Percentiles rank a stretch among this genome's conserved stretches.
phyloP scores from a whole-genome alignment of 148 eudicot genomes.

The Simmondsia chinensis region DNA sequence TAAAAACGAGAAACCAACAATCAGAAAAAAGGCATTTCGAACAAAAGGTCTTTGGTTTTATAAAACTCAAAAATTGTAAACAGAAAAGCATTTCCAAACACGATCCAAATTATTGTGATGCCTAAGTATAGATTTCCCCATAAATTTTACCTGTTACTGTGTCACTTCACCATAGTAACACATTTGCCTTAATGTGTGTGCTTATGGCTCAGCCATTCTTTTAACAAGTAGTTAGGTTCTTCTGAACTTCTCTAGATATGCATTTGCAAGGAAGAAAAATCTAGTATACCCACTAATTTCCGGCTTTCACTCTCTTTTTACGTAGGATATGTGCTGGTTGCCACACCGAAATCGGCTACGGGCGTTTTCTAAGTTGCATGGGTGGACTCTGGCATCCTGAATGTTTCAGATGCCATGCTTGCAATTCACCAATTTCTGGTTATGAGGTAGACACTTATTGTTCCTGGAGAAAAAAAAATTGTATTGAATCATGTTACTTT shows the following conservation, averaged over 20 bases:
- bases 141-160: too few relatives aligned
- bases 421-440: conserved; percentile 64
- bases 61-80: too few relatives aligned
- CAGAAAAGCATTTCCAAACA: too few relatives aligned
- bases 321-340: conserved; percentile 79
- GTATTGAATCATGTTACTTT: background rate
- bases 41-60: too few relatives aligned
- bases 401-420: conserved; percentile 70
- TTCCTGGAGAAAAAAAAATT: background rate
- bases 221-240: too few relatives aligned
- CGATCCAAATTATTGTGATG: too few relatives aligned
- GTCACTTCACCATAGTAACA: too few relatives aligned
- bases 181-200: too few relatives aligned
- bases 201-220: too few relatives aligned
- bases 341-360: conserved; percentile 63
- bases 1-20: too few relatives aligned
- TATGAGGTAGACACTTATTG: conserved; percentile 39
- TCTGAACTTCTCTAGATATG: background rate
- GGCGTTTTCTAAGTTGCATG: conserved; percentile 73
- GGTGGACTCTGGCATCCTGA: conserved; percentile 88
- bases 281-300: background rate
- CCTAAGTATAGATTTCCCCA: too few relatives aligned
- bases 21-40: too few relatives aligned
- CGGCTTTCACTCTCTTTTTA: background rate
- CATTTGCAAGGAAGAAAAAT: background rate